Base-by-base conservation (phyloP, 176 grass and related monocot genomes). In the Oryza glumipatula region DNA sequence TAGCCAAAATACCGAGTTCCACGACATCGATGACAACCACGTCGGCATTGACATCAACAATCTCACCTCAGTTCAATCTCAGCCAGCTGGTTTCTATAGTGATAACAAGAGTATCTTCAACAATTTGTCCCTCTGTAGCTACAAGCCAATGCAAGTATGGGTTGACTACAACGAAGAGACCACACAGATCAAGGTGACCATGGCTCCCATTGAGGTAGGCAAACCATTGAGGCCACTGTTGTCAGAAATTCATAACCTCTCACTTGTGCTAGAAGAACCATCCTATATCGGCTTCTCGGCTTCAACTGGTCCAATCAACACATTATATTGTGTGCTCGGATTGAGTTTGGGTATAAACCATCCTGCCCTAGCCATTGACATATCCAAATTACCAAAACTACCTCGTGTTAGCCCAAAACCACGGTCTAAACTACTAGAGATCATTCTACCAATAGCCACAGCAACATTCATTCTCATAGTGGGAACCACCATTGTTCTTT, bases 331-430 rank as follows among this genome's bases (percentile, higher is more conserved):
- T 2, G 64, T 93, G 5, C 71, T 90, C 4, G 91, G 87, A 12
- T 93, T 88, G 88, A 93, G 91, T 36, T 90, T 90, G 11, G 86
- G 70, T 41, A 74, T 92, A 26, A 84, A 87, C 16, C 70, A 51
- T 28, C 54, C 14, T 36, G 90, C 87, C 19, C 80, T 58, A 45
- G 23, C 26, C 6, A 76, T 92, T 11, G 74, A 89, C 87, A n/a
- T 76, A 33, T 26, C 70, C 7, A 80, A 81, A 10, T 13, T 92
- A 22, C 90, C 90, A 19, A 67, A 64, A 17, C 30, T 92, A 16
- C 90, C 90, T 26, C 63, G 63, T 21, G 3, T 79, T 67, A 24
- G 63, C 24, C 16, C 77, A 28, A 79, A 48, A 61, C 23, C 68
- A 52, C 19, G 0, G 6, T 5, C 80, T 0, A 21, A 17, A 52